A percentile compares a stretch with the other conserved stretches of the same genome.
Evolutionary conservation across 2,329 filamentous ascomycete species (phyloP).

Genomic region (Thermomyces lanuginosus): DNA sequence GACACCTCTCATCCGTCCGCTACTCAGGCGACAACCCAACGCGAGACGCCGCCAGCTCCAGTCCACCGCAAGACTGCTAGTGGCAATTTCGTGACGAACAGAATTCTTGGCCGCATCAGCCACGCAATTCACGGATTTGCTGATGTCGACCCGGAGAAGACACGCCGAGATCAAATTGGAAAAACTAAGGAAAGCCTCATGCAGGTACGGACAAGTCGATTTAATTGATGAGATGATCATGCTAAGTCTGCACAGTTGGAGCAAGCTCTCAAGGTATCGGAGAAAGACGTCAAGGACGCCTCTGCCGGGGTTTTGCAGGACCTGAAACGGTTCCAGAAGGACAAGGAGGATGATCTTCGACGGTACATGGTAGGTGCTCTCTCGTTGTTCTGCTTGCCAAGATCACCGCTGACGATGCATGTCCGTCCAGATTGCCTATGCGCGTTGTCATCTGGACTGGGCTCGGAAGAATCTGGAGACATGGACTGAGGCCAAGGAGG

Average conservation of each 20-base stretch:
- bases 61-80: constrained; percentile 66
- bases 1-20: constrained; percentile 52
- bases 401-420: constrained; percentile 5
- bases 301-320: constrained; percentile 78
- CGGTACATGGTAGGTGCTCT: constrained; percentile 71
- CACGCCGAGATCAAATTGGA: constrained; percentile 79
- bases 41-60: constrained; percentile 20
- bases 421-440: constrained; percentile 61
- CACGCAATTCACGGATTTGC: constrained; percentile 94
- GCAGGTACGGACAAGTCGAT: constrained; percentile 26
- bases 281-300: constrained; percentile 84
- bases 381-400: constrained; percentile 3
- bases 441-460: constrained; percentile 86
- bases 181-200: constrained; percentile 81
- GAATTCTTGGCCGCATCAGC: constrained; percentile 86
- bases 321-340: constrained; percentile 76
- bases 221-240: constrained; percentile 1
- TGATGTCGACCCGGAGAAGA: constrained; percentile 87
- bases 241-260: constrained; percentile 47
- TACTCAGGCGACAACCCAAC: constrained; percentile 48
- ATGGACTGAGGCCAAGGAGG: constrained; percentile 77
- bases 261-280: constrained; percentile 74
- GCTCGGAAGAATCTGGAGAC: constrained; percentile 78
- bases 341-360: constrained; percentile 88
- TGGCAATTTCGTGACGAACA: constrained; percentile 77